phyloP scores from a whole-genome alignment of 306 rosid genomes.

The Vicia sativa region DNA sequence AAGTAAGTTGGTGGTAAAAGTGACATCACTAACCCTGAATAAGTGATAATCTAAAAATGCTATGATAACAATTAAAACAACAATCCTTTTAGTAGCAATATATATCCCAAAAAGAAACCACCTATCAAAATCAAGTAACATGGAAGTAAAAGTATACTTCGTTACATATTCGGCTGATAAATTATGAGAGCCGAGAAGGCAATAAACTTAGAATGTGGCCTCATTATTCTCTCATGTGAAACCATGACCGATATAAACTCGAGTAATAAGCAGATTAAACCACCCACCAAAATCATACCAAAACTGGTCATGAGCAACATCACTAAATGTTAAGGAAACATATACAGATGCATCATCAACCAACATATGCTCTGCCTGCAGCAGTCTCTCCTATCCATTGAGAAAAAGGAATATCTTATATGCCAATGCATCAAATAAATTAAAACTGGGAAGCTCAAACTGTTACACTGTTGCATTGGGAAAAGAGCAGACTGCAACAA shows the following conservation, averaged over 20 bases:
- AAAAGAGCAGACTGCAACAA: slow-evolving; percentile 44
- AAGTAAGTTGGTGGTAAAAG: too few species aligned
- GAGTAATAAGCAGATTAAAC: slow-evolving; percentile 35
- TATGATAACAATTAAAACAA: neutral
- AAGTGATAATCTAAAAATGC: neutral
- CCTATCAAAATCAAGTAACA: slow-evolving; percentile 34
- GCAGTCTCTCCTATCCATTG: slow-evolving; percentile 42
- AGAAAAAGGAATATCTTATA: slow-evolving; percentile 19
- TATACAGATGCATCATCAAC: slow-evolving; percentile 49
- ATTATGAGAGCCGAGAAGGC: slow-evolving; percentile 9
- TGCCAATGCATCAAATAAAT: slow-evolving; percentile 37
- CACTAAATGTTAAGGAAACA: slow-evolving; percentile 31
- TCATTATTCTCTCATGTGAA: slow-evolving; percentile 27
- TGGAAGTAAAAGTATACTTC: slow-evolving; percentile 12
- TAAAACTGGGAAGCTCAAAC: slow-evolving; percentile 32
- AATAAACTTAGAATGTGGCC: slow-evolving; percentile 25
- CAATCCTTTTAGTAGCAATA: slow-evolving; percentile 5
- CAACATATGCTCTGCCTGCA: slow-evolving; percentile 37
- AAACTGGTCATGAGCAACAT: slow-evolving; percentile 59
- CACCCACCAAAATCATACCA: slow-evolving; percentile 44
- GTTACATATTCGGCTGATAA: slow-evolving; percentile 22
- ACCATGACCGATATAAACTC: slow-evolving; percentile 33
- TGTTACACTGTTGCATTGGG: slow-evolving; percentile 22
- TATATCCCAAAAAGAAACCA: slow-evolving; percentile 11
- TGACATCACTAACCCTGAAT: too few species aligned